Conservation (phyloP, 2,329 filamentous ascomycete genomes). For the Penicillium sp. region DNA sequence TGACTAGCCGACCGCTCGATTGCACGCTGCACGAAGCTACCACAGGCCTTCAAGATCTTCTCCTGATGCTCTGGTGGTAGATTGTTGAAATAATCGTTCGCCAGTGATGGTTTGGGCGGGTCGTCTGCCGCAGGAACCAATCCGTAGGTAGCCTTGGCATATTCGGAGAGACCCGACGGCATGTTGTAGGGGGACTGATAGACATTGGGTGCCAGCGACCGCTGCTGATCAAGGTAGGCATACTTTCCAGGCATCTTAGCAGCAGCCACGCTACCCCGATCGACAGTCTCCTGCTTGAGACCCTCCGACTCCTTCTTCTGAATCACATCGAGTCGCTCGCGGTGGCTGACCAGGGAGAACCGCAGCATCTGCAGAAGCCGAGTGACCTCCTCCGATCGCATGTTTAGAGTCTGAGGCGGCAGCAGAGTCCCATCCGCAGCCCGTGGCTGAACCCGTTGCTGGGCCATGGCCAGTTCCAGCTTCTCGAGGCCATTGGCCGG, state of each 20-base stretch:
- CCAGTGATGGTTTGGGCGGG: slow-evolving; percentile 41
- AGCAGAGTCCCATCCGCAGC: slow-evolving; percentile 41
- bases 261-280: slow-evolving; percentile 30
- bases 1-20: slow-evolving; percentile 39
- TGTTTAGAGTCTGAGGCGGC: slow-evolving; percentile 43
- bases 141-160: slow-evolving; percentile 42
- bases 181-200: slow-evolving; percentile 48
- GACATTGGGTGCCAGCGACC: slow-evolving; percentile 38
- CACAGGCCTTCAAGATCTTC: slow-evolving; percentile 46
- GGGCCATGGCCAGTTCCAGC: slow-evolving; percentile 45
- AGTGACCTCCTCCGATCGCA: slow-evolving; percentile 46
- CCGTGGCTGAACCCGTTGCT: slow-evolving; percentile 44
- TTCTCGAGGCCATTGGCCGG: slow-evolving; percentile 46
- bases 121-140: slow-evolving; percentile 36
- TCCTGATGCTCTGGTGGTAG: slow-evolving; percentile 43
- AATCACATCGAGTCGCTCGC: slow-evolving; percentile 40
- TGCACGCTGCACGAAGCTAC: slow-evolving; percentile 42
- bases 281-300: slow-evolving; percentile 35
- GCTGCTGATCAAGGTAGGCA: slow-evolving; percentile 43
- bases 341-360: slow-evolving; percentile 44
- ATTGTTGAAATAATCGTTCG: slow-evolving; percentile 44
- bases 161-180: slow-evolving; percentile 44
- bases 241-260: slow-evolving; percentile 40
- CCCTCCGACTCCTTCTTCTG: slow-evolving; percentile 41
- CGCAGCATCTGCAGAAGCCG: slow-evolving; percentile 46